Conservation (phyloP, 2,329 filamentous ascomycete species). For the Metarhizium album region DNA sequence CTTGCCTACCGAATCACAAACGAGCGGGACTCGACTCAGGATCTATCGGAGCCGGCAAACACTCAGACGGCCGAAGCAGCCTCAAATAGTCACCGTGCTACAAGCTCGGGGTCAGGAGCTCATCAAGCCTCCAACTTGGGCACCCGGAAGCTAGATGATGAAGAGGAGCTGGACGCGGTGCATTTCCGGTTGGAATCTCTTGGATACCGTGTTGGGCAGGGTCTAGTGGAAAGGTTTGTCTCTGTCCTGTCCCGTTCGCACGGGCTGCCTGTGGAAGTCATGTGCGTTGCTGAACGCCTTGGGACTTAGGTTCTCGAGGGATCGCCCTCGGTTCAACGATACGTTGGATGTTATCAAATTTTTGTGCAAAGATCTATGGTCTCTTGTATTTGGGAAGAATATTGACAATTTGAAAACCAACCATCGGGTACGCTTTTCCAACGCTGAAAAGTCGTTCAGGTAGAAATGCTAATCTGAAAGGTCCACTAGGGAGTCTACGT, state of each 20-base stretch:
- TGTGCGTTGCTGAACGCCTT: not conserved
- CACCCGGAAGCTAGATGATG: conserved; percentile 45
- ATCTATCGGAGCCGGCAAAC: conserved; percentile 10
- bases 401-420: conserved; percentile 99
- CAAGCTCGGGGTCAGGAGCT: conserved; percentile 14
- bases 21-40: conserved; percentile 46
- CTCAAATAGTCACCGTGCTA: conserved; percentile 1
- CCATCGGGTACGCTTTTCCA: conserved; percentile 53
- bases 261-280: too few relatives aligned
- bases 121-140: conserved; percentile 10
- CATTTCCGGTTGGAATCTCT: conserved; percentile 74
- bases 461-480: conserved; percentile 4
- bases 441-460: not conserved
- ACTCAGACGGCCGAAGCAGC: conserved; percentile 10
- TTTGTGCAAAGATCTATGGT: conserved; percentile 97
- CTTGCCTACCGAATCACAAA: conserved; percentile 79
- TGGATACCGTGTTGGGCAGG: conserved; percentile 87
- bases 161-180: conserved; percentile 74
- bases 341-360: conserved; percentile 97
- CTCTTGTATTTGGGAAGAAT: conserved; percentile 86
- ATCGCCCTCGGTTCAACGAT: conserved; percentile 80
- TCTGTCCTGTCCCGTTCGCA: not conserved
- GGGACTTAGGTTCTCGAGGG: conserved; percentile 57
- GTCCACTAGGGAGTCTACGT: conserved; percentile 77
- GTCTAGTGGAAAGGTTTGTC: conserved; percentile 74